Conservation (phyloP, 768 basidiomycete genomes). For the Hypholoma fasciculare region DNA sequence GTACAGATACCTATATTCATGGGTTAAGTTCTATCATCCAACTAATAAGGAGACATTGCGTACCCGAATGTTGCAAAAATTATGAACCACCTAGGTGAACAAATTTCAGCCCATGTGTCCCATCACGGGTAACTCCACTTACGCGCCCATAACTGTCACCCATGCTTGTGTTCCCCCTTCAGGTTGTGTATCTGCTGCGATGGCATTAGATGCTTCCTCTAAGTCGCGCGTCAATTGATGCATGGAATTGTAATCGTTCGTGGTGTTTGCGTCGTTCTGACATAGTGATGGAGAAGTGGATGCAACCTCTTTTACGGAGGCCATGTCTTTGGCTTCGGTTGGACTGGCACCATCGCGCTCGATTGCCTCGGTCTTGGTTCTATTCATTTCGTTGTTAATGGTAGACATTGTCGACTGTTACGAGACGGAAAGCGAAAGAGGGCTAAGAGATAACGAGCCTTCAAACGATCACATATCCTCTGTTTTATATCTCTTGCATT, state of each 20-base stretch:
- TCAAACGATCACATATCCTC: too few species aligned
- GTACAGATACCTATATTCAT: constrained; percentile 20
- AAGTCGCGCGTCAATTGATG: not conserved
- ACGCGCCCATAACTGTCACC: constrained; percentile 42
- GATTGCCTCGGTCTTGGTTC: too few species aligned
- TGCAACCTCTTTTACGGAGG: too few species aligned
- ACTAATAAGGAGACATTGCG: not conserved
- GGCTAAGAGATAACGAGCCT: too few species aligned
- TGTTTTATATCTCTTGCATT: too few species aligned
- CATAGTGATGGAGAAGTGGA: too few species aligned
- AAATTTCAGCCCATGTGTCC: not conserved
- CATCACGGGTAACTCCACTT: constrained; percentile 18
- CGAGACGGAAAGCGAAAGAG: too few species aligned
- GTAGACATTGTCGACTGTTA: too few species aligned
- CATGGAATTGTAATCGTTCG: not conserved
- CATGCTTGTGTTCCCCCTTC: constrained; percentile 41
- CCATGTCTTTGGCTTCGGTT: too few species aligned
- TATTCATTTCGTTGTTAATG: too few species aligned
- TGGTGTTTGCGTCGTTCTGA: too few species aligned
- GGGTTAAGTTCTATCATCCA: not conserved
- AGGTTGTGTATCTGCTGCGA: not conserved
- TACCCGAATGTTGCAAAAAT: constrained; percentile 43
- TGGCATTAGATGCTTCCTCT: not conserved
- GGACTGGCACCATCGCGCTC: too few species aligned
- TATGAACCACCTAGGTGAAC: constrained; percentile 30